Evolutionary conservation across 148 eudicot species (phyloP), one percentile per base, ranked within the genome.

Genomic region (Linanthus parryae): DNA sequence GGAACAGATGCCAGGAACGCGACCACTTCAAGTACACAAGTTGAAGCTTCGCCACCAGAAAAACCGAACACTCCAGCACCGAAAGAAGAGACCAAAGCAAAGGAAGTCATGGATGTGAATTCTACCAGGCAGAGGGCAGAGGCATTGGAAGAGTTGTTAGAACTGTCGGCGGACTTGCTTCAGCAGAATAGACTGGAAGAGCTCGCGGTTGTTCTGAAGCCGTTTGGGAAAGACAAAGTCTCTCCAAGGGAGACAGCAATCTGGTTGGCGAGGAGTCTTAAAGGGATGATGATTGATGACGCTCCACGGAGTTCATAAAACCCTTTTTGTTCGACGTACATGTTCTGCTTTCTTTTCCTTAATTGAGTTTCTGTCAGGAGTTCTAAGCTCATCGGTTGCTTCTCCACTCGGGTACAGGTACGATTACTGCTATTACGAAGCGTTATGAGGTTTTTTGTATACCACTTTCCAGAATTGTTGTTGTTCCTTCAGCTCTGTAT

Each of bases 231-330:
- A 73, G 80, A 72, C 40, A 94, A 88, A 71, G 99, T 88, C 8
- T 88, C 96, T 47, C 96, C 99, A 19, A 79, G 99, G 59, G 99
- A 94, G 69, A 94, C 99, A 4, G 99, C 99, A 4, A 94, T 62
- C 29, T 62, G 66, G 66, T 52, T 62, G 56, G 66, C 66, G 24
- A 62, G 52, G 26, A 62, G 66, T 47, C 56, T 62, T 4, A 62
- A 62, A 29, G 66, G 66, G 17, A 62, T 62, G 66, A 62, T 52
- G 66, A 58, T 62, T 2, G 66, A 62, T 19, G 66, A 52, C 30
- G 33, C 57, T 44, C 20, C 44, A n/a, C 34, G 57, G 44, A 53
- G 44, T 53, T 53, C 44, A 23, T 53, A 37, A n/a, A n/a, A n/a
- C n/a, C n/a, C n/a, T n/a, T n/a, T n/a, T n/a, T n/a, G n/a, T n/a